These are phyloP conservation scores for Aristolochia contorta DNA, from an alignment of 164 flowering plant genomes.

Conservation along the genomic window DNA sequence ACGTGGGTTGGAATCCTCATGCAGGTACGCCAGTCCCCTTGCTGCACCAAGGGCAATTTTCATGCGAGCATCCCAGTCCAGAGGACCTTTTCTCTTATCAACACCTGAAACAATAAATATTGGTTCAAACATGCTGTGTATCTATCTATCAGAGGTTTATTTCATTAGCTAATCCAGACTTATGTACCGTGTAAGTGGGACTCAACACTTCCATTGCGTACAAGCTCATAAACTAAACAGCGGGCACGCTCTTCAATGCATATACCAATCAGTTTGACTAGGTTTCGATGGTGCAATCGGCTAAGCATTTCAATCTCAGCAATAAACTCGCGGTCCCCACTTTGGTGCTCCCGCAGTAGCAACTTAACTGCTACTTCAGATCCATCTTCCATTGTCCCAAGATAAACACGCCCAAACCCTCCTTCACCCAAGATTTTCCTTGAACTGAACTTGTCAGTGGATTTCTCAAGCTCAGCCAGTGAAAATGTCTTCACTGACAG, in stretches of 20 bases:
- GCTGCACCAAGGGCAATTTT: slow-evolving; percentile 99
- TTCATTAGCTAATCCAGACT: not conserved
- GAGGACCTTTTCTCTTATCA: slow-evolving; percentile 19
- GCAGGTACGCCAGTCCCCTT: slow-evolving; percentile 95
- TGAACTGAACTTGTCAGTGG: slow-evolving; percentile 75
- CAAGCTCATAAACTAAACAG: slow-evolving; percentile 89
- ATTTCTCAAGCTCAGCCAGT: slow-evolving; percentile 65
- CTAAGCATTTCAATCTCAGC: slow-evolving; percentile 97
- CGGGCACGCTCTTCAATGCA: slow-evolving; percentile 79
- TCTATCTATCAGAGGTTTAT: not conserved
- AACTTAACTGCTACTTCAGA: slow-evolving; percentile 79
- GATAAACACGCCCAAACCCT: slow-evolving; percentile 90
- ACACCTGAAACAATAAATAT: not conserved
- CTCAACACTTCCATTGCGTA: slow-evolving; percentile 93
- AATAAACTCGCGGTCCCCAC: slow-evolving; percentile 80
- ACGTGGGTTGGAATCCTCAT: slow-evolving; percentile 97
- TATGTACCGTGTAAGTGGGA: slow-evolving; percentile 88
- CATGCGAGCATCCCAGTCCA: slow-evolving; percentile 93
- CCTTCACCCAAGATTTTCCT: slow-evolving; percentile 83
- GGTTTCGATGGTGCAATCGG: slow-evolving; percentile 92
- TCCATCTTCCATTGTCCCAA: slow-evolving; percentile 62
- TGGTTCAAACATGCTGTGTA: not conserved
- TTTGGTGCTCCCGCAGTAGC: slow-evolving; percentile 67
- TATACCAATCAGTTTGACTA: slow-evolving; percentile 85
- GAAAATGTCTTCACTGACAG: slow-evolving; percentile 79